Base-by-base conservation (phyloP, 768 basidiomycete species). In the Lentinula detonsa region DNA sequence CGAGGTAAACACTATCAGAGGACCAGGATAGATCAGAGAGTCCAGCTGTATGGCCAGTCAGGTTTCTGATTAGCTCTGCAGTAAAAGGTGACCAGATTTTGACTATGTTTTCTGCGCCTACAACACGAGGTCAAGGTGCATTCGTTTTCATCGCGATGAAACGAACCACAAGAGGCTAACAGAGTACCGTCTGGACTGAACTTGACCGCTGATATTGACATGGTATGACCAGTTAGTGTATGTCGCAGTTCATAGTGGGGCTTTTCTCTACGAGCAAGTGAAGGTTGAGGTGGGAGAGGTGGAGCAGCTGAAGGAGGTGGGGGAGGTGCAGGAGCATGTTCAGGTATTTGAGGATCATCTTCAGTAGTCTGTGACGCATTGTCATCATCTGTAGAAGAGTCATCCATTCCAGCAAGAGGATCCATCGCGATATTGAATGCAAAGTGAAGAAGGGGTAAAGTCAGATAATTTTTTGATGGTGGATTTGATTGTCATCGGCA, bases 1-100 rank as follows among this genome's bases (percentile, higher is more conserved):
- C 94, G 31, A 98, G 78, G 72, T 86, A 86, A 21, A 80, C 75
- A 65, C 89, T 89, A 70, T 97, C 90, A 9, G 87, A 79, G 6
- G 94, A 91, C 90, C 95, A 95, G 1, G 93, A 80, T 56, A 98
- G 80, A 70, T 96, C 93, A 33, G 93, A 95, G 40, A 97, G 79
- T 1, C 96, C 96, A 71, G 85, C 81, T 3, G 87, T 83, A 67
- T 93, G 91, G 2, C 91, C 90, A 51, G 74, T 81, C 31, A 93
- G 75, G 67, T 90, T 90, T 55, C 87, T 82, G 57, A 91, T 81
- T 63, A 90, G 83, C 68, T 88, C 83, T 1, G 91, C 90, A 3
- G 90, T 91, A 62, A 85, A 85, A 2, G 90, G 86, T 34, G 89
- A 86, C 90, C 91, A 93, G 52, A 92, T 83, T 72, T 93, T 93